A percentile compares a stretch with the other conserved stretches of the same genome.
These are phyloP conservation scores for Lactarius quietus DNA, from an alignment of 768 basidiomycete species.

Conservation along the genomic window DNA sequence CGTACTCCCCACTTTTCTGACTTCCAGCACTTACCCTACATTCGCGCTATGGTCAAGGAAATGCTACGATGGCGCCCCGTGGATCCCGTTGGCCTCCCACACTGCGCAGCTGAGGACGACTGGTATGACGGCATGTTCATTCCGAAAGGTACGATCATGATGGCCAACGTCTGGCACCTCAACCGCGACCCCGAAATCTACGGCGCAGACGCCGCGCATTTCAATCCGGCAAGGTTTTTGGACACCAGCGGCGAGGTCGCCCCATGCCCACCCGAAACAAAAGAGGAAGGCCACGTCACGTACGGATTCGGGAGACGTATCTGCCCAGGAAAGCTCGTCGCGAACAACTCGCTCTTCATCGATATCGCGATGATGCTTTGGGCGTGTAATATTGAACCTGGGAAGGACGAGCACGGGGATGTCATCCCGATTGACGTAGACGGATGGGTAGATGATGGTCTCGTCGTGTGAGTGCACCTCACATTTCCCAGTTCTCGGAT, in stretches of 20 bases:
- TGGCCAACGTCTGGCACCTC: conserved; percentile 31
- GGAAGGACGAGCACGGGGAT: conserved; percentile 4
- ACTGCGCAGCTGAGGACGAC: conserved; percentile 28
- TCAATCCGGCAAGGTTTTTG: conserved; percentile 29
- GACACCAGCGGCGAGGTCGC: conserved; percentile 26
- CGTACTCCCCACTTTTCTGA: conserved; percentile 21
- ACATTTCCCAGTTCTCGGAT: neutral
- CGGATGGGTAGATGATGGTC: neutral
- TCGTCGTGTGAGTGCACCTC: neutral
- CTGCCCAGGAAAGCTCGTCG: conserved; percentile 10
- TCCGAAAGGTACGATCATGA: conserved; percentile 36
- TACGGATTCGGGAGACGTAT: conserved; percentile 31
- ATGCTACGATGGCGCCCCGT: conserved; percentile 13
- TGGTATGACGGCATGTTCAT: conserved; percentile 32
- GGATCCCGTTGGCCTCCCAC: conserved; percentile 21
- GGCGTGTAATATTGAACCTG: conserved; percentile 26
- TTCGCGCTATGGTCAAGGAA: conserved; percentile 24
- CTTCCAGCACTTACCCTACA: conserved; percentile 15
- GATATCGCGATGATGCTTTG: conserved; percentile 32
- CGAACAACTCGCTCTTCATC: conserved; percentile 33
- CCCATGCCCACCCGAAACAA: conserved; percentile 23
- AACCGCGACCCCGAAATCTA: conserved; percentile 30
- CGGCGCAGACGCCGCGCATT: conserved; percentile 26
- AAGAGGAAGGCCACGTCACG: conserved; percentile 30
- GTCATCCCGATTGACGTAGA: conserved; percentile 9